Base-by-base conservation (phyloP, 768 basidiomycete genomes). In the Rubroboletus pulcherrimus region DNA sequence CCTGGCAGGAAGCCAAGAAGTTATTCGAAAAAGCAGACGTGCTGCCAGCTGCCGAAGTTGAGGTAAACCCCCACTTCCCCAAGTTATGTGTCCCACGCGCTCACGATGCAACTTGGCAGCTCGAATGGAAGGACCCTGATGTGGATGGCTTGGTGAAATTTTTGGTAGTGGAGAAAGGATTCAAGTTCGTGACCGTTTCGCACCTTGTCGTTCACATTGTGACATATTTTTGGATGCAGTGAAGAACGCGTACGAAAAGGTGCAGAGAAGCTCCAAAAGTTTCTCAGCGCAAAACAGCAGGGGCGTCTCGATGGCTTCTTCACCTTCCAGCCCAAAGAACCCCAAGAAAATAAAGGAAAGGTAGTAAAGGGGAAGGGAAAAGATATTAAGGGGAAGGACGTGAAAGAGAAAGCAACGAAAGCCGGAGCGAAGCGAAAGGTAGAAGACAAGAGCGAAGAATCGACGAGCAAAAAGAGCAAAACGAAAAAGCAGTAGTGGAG, bases 261-360 rank as follows among this genome's bases (percentile, higher is more conserved):
- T 26, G 95, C 91, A 4, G 93, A 97, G 44, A 97, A 98, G 68
- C 81, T 99, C 41, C 77, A 84, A 45, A 97, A 94, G 65, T 89
- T 83, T 71, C 75, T 98, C 48, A 86, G 83, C 50, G 83, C 86
- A 34, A 98, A 98, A 67, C 97, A 98, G 64, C 97, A 99, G 73
- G 95, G 97, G 9, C 86, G 97, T 10, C 78, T 99, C 14, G 97
- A 98, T 65, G 89, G 93, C 0, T 99, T 99, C 74, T 99, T 99
- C 74, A 83, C 86, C 1, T 83, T 85, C 11, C 85, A 89, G 64
- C 72, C 82, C 2, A 84, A 84, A 60, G 59, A 67, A 6, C 81
- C 83, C 53, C 80, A 83, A 40, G 81, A 77, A 39, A 72, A 71
- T 15, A 73, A 73, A 10, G 30, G 51, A 2, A 80, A 84, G n/a